Evolutionary conservation across 495 filamentous ascomycete genomes (phyloP).

Genomic region (Lepidopterella palustris): DNA sequence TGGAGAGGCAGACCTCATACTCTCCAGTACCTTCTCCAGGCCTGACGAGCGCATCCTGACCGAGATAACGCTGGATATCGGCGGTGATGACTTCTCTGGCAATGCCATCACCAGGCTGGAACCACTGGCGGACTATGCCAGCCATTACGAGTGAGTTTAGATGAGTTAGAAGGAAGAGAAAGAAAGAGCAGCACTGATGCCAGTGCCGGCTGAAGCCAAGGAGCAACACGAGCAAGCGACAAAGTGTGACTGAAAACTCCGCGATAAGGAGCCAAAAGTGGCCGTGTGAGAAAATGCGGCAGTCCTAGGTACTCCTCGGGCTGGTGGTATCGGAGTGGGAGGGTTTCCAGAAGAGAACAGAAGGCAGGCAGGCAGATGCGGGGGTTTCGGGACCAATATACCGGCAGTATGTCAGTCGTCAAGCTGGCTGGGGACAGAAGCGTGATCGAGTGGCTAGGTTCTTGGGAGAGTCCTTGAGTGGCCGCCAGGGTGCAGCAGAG

Average conservation of each 20-base stretch:
- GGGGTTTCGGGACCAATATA: constrained; percentile 23
- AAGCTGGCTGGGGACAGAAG: constrained; percentile 7
- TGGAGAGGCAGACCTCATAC: constrained; percentile 18
- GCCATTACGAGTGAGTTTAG: constrained; percentile 15
- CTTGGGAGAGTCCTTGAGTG: constrained; percentile 15
- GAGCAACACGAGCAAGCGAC: constrained; percentile 16
- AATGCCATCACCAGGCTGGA: constrained; percentile 83
- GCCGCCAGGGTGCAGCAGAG: constrained; percentile 1
- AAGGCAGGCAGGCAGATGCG: constrained; percentile 22
- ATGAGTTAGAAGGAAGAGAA: constrained; percentile 10
- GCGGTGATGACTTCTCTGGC: constrained; percentile 89
- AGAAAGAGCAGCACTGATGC: constrained; percentile 27
- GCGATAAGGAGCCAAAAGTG: constrained; percentile 25
- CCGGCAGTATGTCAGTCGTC: constrained; percentile 19
- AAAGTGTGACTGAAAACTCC: constrained; percentile 20
- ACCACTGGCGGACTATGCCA: constrained; percentile 40
- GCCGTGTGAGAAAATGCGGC: constrained; percentile 10
- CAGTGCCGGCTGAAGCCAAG: constrained; percentile 23
- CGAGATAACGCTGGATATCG: constrained; percentile 90
- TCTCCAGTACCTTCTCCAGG: constrained; percentile 51
- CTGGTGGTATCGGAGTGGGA: constrained; percentile 16
- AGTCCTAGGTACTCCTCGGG: constrained; percentile 11
- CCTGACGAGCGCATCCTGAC: constrained; percentile 82
- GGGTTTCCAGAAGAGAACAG: constrained; percentile 24
- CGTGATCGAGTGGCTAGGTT: constrained; percentile 23